These are phyloP conservation scores for Fraxinus paxiana DNA, from an alignment of 305 asterid species.

Conservation along the genomic window DNA sequence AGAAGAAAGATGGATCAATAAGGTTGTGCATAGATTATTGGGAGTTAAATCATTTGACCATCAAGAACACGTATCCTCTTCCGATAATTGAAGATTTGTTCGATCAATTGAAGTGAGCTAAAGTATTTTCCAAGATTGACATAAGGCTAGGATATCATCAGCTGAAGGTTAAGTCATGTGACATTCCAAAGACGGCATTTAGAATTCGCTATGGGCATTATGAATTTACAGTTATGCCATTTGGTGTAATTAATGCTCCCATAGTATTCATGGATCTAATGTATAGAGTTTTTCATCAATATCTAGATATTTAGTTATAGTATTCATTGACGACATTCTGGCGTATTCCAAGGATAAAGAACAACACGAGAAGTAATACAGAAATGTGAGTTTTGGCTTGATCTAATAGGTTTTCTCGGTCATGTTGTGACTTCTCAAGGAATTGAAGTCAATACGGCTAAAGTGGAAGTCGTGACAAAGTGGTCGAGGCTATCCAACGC, in stretches of 20 bases:
- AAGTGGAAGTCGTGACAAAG: neutral
- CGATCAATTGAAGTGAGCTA: neutral
- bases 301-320: no score
- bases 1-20: neutral
- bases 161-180: neutral
- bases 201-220: neutral
- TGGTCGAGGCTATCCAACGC: neutral
- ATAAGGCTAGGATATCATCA: neutral
- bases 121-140: neutral
- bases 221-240: no score
- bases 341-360: neutral
- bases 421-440: neutral
- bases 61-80: no score
- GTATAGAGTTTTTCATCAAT: no score
- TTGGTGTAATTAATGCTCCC: no score
- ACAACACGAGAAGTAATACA: neutral
- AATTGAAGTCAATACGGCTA: neutral
- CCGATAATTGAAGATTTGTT: no score
- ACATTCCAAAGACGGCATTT: neutral
- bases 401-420: neutral
- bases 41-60: no score
- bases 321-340: neutral
- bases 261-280: no score
- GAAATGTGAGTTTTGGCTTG: neutral
- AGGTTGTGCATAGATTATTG: no score